phyloP scores from a whole-genome alignment of 2,329 filamentous ascomycete genomes.

The Eutypa lata region DNA sequence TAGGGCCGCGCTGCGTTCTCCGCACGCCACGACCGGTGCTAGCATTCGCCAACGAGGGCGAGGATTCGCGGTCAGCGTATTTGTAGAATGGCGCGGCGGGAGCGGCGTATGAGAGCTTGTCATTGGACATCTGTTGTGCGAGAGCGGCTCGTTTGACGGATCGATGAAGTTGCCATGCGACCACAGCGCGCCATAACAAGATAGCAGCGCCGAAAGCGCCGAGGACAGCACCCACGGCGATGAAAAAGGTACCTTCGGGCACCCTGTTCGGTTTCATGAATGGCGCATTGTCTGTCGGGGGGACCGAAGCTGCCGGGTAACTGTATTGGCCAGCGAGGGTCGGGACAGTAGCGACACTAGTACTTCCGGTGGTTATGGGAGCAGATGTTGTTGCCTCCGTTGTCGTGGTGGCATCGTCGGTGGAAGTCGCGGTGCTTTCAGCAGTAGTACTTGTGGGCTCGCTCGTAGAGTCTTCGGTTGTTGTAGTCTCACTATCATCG shows the following conservation, averaged over 20 bases:
- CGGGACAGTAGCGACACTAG: constrained; percentile 37
- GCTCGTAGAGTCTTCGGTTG: constrained; percentile 3
- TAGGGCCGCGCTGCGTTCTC: constrained; percentile 49
- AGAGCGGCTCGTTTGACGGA: constrained; percentile 84
- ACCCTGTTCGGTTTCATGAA: constrained; percentile 86
- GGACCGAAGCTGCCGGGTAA: constrained; percentile 72
- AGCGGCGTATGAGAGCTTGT: constrained; percentile 63
- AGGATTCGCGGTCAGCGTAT: constrained; percentile 57
- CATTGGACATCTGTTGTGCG: constrained; percentile 66
- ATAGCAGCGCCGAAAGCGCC: constrained; percentile 80
- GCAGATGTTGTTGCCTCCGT: background rate
- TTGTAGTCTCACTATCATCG: background rate
- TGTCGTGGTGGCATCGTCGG: background rate
- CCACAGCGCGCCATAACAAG: constrained; percentile 80
- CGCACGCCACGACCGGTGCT: constrained; percentile 48
- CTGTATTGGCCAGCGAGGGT: constrained; percentile 55
- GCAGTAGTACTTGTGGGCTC: constrained; percentile 1
- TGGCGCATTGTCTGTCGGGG: constrained; percentile 78
- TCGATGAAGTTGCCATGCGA: constrained; percentile 88
- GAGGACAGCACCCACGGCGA: constrained; percentile 84
- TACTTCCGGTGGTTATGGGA: background rate
- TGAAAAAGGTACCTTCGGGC: constrained; percentile 94
- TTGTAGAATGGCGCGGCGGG: constrained; percentile 62
- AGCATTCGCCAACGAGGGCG: constrained; percentile 48
- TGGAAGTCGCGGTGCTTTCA: background rate